phyloP scores from a whole-genome alignment of 2,329 filamentous ascomycete genomes.

The Colletotrichum sp. region DNA sequence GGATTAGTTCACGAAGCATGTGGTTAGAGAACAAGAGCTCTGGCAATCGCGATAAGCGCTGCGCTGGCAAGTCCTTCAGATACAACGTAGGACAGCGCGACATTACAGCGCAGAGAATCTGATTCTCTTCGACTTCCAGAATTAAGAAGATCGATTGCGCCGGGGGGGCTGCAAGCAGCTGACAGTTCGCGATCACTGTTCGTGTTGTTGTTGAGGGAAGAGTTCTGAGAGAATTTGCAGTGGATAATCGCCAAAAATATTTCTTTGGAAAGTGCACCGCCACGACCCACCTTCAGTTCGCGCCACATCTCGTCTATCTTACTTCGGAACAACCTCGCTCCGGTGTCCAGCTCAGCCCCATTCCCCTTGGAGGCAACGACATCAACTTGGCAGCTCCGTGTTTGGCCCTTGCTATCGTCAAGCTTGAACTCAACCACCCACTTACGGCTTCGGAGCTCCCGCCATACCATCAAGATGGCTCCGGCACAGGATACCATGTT shows the following conservation, averaged over 20 bases:
- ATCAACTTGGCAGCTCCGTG: constrained; percentile 23
- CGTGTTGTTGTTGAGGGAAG: background rate
- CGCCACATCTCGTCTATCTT: background rate
- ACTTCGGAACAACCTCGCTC: background rate
- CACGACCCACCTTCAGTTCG: background rate
- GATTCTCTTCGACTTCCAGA: background rate
- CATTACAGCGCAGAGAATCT: background rate
- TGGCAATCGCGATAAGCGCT: background rate
- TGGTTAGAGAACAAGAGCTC: background rate
- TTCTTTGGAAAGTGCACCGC: background rate
- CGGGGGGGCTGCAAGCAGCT: background rate
- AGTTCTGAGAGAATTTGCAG: background rate
- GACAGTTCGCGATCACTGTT: background rate
- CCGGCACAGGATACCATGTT: constrained; percentile 89
- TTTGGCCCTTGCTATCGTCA: constrained; percentile 13
- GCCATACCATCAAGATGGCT: constrained; percentile 56
- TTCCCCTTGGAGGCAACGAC: constrained; percentile 20
- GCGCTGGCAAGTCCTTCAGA: background rate
- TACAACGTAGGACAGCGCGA: background rate
- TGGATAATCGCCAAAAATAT: constrained; percentile 14
- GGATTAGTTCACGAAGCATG: background rate
- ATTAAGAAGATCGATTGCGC: background rate
- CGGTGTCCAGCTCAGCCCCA: background rate
- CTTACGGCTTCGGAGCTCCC: constrained; percentile 22
- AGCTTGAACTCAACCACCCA: constrained; percentile 19